phyloP scores from a whole-genome alignment of 2,329 filamentous ascomycete genomes.

The Pochonia chlamydosporia region DNA sequence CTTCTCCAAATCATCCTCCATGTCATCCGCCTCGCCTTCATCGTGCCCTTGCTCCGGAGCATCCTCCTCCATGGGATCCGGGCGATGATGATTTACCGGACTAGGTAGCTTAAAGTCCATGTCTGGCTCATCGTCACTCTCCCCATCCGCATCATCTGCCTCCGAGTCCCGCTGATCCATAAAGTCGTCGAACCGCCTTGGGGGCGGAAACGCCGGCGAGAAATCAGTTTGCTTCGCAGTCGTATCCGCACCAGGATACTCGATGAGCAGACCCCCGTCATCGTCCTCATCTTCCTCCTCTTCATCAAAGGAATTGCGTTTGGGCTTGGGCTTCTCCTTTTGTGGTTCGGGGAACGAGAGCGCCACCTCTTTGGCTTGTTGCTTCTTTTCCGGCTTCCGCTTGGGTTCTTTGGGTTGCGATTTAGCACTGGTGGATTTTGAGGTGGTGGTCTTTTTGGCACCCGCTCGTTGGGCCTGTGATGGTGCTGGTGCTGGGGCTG shows the following conservation, averaged over 20 bases:
- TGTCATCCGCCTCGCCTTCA: slow-evolving; percentile 21
- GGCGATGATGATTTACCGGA: slow-evolving; percentile 37
- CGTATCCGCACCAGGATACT: slow-evolving; percentile 50
- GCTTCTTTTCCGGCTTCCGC: slow-evolving; percentile 27
- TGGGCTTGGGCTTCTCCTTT: slow-evolving; percentile 24
- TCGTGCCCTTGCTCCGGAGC: slow-evolving; percentile 18
- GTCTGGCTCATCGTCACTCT: slow-evolving; percentile 42
- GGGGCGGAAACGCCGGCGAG: slow-evolving; percentile 42
- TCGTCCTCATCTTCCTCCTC: slow-evolving; percentile 51
- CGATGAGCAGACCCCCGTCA: slow-evolving; percentile 51
- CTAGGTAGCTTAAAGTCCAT: slow-evolving; percentile 48
- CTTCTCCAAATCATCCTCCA: slow-evolving; percentile 40
- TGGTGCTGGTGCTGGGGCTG: slow-evolving; percentile 17
- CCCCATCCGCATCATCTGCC: slow-evolving; percentile 38
- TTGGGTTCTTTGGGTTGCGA: slow-evolving; percentile 14
- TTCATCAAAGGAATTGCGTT: slow-evolving; percentile 25
- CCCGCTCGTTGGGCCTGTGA: slow-evolving; percentile 17
- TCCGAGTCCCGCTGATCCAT: slow-evolving; percentile 40
- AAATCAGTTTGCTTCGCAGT: slow-evolving; percentile 33
- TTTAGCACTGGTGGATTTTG: slow-evolving; percentile 11
- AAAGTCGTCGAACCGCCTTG: slow-evolving; percentile 49
- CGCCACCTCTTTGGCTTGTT: slow-evolving; percentile 30
- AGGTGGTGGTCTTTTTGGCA: slow-evolving; percentile 18
- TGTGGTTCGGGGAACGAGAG: slow-evolving; percentile 26
- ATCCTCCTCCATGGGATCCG: slow-evolving; percentile 22